These are phyloP conservation scores for carrot (Daucus carota) DNA, from an alignment of 129 eudicot species.

Conservation along the genomic window DH1_v3.0 NC_030385.2:31871501-31872000, in stretches of 20 bases:
- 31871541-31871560: constrained; percentile 13
- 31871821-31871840: constrained; percentile 51
- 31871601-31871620: background rate
- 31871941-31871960: constrained; percentile 44
- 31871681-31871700: background rate
- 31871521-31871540: constrained; percentile 46
- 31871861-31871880: constrained; percentile 49
- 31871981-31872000: constrained; percentile 56
- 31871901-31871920: constrained; percentile 51
- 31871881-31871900: constrained; percentile 54
- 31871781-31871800: constrained; percentile 58
- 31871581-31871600: background rate
- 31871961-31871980: constrained; percentile 48
- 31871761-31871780: constrained; percentile 67
- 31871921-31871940: constrained; percentile 48
- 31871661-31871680: background rate
- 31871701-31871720: too few species aligned
- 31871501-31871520: constrained; percentile 50
- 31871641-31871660: too few species aligned
- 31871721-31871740: background rate
- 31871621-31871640: background rate
- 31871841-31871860: constrained; percentile 49
- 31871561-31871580: background rate
- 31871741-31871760: constrained; percentile 42
- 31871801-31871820: constrained; percentile 47